A percentile compares a stretch with the other conserved stretches of the same genome.
These are phyloP conservation scores for Penicillium sp. DNA, from an alignment of 2,329 filamentous ascomycete genomes.

Conservation along the genomic window DNA sequence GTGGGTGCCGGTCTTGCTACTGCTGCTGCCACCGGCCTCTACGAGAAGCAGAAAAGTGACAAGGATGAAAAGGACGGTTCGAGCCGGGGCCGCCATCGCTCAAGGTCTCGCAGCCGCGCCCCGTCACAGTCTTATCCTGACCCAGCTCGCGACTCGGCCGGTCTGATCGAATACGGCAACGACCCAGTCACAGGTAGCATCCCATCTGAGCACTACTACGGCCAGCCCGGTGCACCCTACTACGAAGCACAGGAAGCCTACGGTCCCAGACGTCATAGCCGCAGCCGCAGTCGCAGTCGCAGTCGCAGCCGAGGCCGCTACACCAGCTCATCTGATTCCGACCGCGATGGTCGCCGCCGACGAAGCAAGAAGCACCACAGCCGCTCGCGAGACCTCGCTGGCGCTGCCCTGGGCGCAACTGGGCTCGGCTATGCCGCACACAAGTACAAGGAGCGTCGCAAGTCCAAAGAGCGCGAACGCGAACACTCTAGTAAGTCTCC, in stretches of 20 bases:
- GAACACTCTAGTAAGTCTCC: constrained; percentile 50
- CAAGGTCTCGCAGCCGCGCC: constrained; percentile 46
- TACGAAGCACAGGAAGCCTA: constrained; percentile 45
- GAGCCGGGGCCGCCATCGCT: constrained; percentile 41
- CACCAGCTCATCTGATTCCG: constrained; percentile 40
- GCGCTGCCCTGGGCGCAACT: constrained; percentile 57
- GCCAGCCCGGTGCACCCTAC: constrained; percentile 38
- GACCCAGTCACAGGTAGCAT: constrained; percentile 60
- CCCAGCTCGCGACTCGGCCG: constrained; percentile 43
- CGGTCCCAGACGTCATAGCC: constrained; percentile 47
- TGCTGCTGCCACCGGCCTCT: constrained; percentile 60
- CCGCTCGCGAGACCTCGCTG: constrained; percentile 47
- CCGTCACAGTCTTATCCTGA: constrained; percentile 43
- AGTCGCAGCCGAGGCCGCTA: constrained; percentile 30
- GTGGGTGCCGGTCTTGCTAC: constrained; percentile 60
- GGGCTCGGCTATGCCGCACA: constrained; percentile 57
- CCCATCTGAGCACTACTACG: constrained; percentile 47
- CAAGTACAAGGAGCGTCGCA: constrained; percentile 57
- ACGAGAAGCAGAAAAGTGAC: constrained; percentile 61
- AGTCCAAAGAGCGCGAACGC: constrained; percentile 47
- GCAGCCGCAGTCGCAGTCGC: constrained; percentile 38
- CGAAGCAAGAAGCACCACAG: constrained; percentile 38
- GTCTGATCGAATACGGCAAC: constrained; percentile 63
- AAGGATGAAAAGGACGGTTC: constrained; percentile 52
- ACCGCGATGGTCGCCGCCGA: constrained; percentile 31